Base-by-base conservation (phyloP, 129 eudicot genomes). In the Pseudognaphalium luteoalbum region DNA sequence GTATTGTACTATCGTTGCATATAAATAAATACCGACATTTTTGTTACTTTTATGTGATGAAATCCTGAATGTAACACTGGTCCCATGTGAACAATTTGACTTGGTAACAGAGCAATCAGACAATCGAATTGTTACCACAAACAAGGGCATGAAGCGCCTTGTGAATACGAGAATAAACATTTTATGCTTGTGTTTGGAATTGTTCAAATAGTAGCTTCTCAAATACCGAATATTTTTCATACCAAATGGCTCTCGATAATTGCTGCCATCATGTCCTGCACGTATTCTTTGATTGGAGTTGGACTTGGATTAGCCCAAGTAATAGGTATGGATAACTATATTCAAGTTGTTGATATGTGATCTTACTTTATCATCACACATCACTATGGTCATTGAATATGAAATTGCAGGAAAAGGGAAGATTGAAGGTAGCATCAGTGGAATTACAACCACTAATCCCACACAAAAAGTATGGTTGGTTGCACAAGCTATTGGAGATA, bases 211-310 rank as follows among this genome's bases (percentile, higher is more conserved):
- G 0, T 89, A 10, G 87, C 85, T 47, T 94, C 98, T 25, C 97
- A 94, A 74, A 91, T 91, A 74, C 96, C 97, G 52, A 73, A 87
- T 67, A 89, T 91, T 75, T 87, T 72, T 47, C 81, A 91, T 57
- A 89, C 85, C 0, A 70, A 86, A 73, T 91, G 94, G 96, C 90
- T 91, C 44, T 94, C 99, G 4, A 66, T 87, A 44, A 78, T 91
- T 68, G 97, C 97, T 51, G 93, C 96, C 37, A 51, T 76, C 81
- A 89, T 91, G 99, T 94, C 99, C 44, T 87, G 89, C 81, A 81
- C 91, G 25, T 94, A 94, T 79, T 81, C 99, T 41, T 62, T 21
- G 34, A 89, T 94, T 17, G 96, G 90, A 65, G 82, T 89, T 4
- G 88, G 83, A 70, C 97, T 91, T 71, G 93, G 93, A 76, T 62